Evolutionary conservation across 176 grass and related monocot genomes (phyloP).

Genomic region (Hordeum vulgare): DNA sequence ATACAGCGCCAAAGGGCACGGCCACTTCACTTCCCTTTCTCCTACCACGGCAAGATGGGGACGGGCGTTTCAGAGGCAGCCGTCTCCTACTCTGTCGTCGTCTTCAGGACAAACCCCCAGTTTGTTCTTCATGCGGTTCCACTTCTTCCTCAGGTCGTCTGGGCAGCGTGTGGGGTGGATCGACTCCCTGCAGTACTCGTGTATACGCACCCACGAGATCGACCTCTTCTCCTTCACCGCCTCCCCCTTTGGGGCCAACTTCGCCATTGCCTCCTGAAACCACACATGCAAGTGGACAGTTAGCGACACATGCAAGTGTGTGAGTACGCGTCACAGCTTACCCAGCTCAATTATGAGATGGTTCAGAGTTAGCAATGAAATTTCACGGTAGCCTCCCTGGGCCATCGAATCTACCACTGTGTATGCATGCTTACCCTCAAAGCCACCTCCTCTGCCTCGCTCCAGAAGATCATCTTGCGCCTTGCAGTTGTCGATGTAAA

Average conservation of each 20-base stretch:
- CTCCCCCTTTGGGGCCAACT: not conserved
- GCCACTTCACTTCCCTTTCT: not conserved
- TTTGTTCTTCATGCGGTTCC: conserved; percentile 55
- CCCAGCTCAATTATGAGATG: not conserved
- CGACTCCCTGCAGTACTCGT: conserved; percentile 1
- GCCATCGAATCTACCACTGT: not conserved
- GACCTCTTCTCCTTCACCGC: not conserved
- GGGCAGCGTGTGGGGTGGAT: conserved; percentile 49
- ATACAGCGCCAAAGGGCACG: too few species aligned
- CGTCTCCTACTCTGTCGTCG: too few species aligned
- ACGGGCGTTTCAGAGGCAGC: not conserved
- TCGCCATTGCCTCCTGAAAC: conserved; percentile 44
- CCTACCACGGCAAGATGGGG: not conserved
- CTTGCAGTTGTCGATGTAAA: conserved; percentile 9
- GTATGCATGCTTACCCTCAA: conserved; percentile 41
- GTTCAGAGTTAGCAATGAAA: not conserved
- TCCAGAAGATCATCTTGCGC: conserved; percentile 45
- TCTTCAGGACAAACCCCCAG: not conserved
- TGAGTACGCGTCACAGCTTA: not conserved
- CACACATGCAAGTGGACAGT: not conserved
- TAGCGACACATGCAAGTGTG: not conserved
- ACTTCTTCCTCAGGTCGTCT: conserved; percentile 53
- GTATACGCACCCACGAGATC: conserved; percentile 48
- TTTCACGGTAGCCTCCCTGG: not conserved
- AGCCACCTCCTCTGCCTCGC: conserved; percentile 34